Percentiles rank a stretch among this genome's conserved stretches.
These are phyloP conservation scores for Pichia scutulata DNA, from an alignment of 805 yeast genomes.

Conservation along the genomic window DNA sequence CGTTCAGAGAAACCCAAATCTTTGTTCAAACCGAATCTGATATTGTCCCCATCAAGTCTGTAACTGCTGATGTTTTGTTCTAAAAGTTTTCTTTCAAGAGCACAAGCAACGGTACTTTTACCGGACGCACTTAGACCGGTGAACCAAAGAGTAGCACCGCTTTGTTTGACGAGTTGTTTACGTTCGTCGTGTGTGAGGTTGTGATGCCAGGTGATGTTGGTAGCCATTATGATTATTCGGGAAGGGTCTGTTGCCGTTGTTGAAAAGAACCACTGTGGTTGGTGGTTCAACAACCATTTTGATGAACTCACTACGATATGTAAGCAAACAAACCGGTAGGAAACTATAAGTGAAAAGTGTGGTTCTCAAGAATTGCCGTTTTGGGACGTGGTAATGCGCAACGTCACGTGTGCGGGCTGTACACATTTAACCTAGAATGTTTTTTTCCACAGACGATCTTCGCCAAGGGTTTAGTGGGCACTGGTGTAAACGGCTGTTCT, in stretches of 20 bases:
- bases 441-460: too few relatives aligned
- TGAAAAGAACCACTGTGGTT: background rate
- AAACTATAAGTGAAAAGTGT: background rate
- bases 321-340: too few relatives aligned
- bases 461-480: too few relatives aligned
- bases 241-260: background rate
- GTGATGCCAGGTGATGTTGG: constrained; percentile 94
- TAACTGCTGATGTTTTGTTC: constrained; percentile 66
- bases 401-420: background rate
- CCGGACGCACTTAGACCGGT: constrained; percentile 96
- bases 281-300: background rate
- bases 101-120: constrained; percentile 89
- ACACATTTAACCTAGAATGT: too few relatives aligned
- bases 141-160: constrained; percentile 89
- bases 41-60: constrained; percentile 90
- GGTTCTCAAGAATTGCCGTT: background rate
- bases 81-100: constrained; percentile 75
- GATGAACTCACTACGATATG: too few relatives aligned
- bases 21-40: constrained; percentile 90
- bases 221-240: constrained; percentile 54
- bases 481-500: too few relatives aligned
- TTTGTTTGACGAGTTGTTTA: constrained; percentile 59
- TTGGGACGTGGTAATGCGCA: background rate
- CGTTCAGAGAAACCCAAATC: constrained; percentile 88
- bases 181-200: constrained; percentile 84